Evolutionary conservation across 768 basidiomycete species (phyloP).

Genomic region (Pisolithus orientalis): DNA sequence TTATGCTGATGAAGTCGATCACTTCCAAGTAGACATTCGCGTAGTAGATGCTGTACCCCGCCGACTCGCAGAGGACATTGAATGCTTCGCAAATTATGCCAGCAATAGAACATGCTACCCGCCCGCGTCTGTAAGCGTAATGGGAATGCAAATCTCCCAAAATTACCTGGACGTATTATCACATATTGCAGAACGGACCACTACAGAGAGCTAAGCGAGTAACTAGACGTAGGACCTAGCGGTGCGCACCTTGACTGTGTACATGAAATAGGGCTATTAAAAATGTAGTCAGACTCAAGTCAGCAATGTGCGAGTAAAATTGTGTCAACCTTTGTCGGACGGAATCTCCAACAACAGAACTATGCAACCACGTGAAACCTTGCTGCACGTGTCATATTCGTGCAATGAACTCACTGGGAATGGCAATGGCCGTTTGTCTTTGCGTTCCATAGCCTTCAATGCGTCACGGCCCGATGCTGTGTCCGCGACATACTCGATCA

Average conservation of each 20-base stretch:
- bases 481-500: slow-evolving; percentile 80
- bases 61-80: slow-evolving; percentile 63
- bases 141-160: neutral
- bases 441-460: slow-evolving; percentile 63
- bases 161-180: slow-evolving; percentile 53
- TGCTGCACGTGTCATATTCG: neutral
- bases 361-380: slow-evolving; percentile 20
- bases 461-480: slow-evolving; percentile 59
- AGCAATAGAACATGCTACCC: slow-evolving; percentile 44
- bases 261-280: slow-evolving; percentile 77
- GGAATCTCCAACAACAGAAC: slow-evolving; percentile 79
- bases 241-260: slow-evolving; percentile 63
- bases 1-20: slow-evolving; percentile 79
- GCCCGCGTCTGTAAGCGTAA: slow-evolving; percentile 3
- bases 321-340: slow-evolving; percentile 62
- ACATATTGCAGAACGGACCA: slow-evolving; percentile 91
- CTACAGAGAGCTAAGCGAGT: slow-evolving; percentile 27
- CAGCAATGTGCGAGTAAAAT: slow-evolving; percentile 1
- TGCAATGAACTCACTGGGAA: slow-evolving; percentile 46
- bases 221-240: neutral
- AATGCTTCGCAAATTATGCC: slow-evolving; percentile 73
- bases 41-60: slow-evolving; percentile 50
- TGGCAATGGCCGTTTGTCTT: slow-evolving; percentile 71
- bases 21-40: slow-evolving; percentile 67
- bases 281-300: slow-evolving; percentile 1